phyloP scores from a whole-genome alignment of 768 basidiomycete species.

The Tylopilus balloui region DNA sequence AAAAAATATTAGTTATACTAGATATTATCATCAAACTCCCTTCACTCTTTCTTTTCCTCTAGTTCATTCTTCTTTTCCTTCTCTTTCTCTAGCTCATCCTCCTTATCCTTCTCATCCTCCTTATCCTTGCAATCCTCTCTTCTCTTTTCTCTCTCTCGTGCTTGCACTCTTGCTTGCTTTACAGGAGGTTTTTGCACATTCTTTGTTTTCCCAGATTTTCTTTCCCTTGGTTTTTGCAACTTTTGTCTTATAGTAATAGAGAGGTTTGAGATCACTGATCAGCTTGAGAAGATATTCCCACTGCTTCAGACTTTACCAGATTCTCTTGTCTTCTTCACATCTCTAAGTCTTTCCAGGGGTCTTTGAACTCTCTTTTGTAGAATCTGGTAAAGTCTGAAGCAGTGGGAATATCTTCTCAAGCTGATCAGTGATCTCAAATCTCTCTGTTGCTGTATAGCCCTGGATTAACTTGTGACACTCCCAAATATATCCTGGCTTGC shows the following conservation, averaged over 20 bases:
- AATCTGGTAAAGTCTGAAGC: not conserved
- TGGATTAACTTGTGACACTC: not conserved
- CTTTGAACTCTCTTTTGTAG: not conserved
- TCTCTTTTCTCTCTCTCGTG: not conserved
- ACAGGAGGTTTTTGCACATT: not conserved
- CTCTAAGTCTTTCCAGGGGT: constrained; percentile 1
- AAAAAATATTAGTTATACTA: too few relatives aligned
- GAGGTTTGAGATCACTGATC: not conserved
- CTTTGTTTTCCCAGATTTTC: not conserved
- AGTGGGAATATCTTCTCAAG: not conserved
- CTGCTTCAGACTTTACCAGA: not conserved
- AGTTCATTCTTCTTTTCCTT: too few relatives aligned
- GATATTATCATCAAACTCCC: too few relatives aligned
- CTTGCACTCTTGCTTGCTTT: not conserved
- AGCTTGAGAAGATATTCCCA: not conserved
- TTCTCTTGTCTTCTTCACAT: not conserved
- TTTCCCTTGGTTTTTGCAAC: not conserved
- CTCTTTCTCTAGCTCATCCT: not conserved
- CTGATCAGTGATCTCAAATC: not conserved
- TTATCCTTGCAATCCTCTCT: too few relatives aligned
- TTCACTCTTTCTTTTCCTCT: not conserved
- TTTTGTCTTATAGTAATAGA: not conserved
- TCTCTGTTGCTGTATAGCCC: not conserved
- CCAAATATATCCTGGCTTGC: not conserved
- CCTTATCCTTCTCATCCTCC: not conserved